Evolutionary conservation across 2,329 filamentous ascomycete species (phyloP), one percentile per base, ranked within the genome.

Genomic region (Sporothrix protearum): DNA sequence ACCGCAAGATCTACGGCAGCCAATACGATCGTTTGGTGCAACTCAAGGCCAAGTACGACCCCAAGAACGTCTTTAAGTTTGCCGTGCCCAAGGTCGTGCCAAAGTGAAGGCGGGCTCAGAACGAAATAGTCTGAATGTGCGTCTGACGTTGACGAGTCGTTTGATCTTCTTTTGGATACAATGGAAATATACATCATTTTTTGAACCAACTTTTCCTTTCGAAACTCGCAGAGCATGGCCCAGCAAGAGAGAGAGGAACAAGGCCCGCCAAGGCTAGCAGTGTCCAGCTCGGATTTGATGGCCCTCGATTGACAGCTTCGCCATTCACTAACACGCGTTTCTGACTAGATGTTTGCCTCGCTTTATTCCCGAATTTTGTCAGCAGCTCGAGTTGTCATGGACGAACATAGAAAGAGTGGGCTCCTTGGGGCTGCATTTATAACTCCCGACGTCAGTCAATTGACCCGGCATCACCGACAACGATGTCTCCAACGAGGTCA

Each of bases 1-100:
- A 61, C 9, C 74, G 74, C 49, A 75, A 74, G 47, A 74, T 74
- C 1, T 75, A 74, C 36, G 74, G 71, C 1, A 16, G 42, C 3
- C 71, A 72, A 14, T 61, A 69, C 25, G 68, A 69, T 5, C 55
- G 33, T 8, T 28, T 69, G 28, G 51, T 69, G 22, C 53, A 22
- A 2, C 53, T 69, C 12, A 69, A 69, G 68, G 25, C n/a, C n/a
- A 69, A 69, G 39, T 69, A 69, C 68, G 68, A 69, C 25, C 53
- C 68, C 1, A 42, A 49, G 14, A 69, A 69, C 25, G 51, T 69
- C 8, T 61, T 69, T 10, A 59, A 69, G 67, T 51, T 33, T 25
- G 64, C 47, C 64, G 28, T 53, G 6, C 45, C 64, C 19, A 68
- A 39, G 47, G 14, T 68, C 16, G 28, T 22, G 12, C 42, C 36